phyloP scores from a whole-genome alignment of 176 grass and related monocot species.

The Bromus sterilis region DNA sequence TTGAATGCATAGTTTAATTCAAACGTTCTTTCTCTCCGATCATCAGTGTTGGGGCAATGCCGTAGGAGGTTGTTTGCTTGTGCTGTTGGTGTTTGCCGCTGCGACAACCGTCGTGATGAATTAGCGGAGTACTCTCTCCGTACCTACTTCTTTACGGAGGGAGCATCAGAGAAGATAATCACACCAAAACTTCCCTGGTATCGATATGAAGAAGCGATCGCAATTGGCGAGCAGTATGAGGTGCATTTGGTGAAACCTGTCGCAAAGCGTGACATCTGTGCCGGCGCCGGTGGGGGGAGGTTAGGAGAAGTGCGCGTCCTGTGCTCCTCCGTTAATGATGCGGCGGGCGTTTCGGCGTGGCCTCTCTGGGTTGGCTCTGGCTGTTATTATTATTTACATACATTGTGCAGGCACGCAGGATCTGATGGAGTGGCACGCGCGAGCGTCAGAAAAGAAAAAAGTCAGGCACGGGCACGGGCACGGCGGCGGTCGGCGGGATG shows the following conservation, averaged over 20 bases:
- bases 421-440: not conserved
- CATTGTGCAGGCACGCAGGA: no score
- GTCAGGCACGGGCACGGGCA: not conserved
- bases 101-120: no score
- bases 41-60: not conserved
- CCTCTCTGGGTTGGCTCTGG: not conserved
- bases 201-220: constrained; percentile 2
- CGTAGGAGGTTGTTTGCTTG: not conserved
- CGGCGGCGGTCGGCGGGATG: not conserved
- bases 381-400: not conserved
- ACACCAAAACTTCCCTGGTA: not conserved
- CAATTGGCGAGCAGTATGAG: not conserved
- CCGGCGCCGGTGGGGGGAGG: not conserved
- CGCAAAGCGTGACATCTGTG: not conserved
- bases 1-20: not conserved
- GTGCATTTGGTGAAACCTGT: not conserved
- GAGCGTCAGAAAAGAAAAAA: not conserved
- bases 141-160: no score
- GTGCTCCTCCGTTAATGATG: not conserved
- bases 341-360: not conserved
- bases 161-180: not conserved
- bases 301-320: not conserved
- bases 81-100: not conserved
- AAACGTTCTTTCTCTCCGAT: not conserved
- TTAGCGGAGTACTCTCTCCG: no score